Evolutionary conservation across 257 asterid species (phyloP), one percentile per base, ranked within the genome.

Genomic region (Plantago elongata): DNA sequence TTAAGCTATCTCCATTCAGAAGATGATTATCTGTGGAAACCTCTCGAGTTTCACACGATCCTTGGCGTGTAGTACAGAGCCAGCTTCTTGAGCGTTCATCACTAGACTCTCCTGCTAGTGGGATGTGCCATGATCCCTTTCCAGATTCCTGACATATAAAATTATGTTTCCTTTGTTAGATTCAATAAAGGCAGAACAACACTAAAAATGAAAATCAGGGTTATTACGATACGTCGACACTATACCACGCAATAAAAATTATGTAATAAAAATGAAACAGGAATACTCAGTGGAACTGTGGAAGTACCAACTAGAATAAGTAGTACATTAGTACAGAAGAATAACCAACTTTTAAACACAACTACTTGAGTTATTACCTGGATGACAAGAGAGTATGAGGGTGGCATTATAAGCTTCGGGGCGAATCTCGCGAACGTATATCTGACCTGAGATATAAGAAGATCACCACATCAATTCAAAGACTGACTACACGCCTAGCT

Each of bases 81-180:
- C 98, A 91, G 16, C 77, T 77, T 74, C 95, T 76, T 45, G 16
- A 71, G 51, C 83, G 65, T 78, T 86, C 95, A 13, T 84, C 84
- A 17, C 48, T 68, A n/a, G n/a, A 62, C 73, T 78, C 97, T 14
- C 78, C 83, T 47, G 84, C 82, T 58, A 84, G 13, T 45, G 98
- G 98, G 58, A 89, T 74, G 68, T 92, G 98, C 98, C 98, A 92
- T 0, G 88, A 84, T 49, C 96, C 94, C 1, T 74, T 81, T 70
- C 65, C 81, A 22, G 95, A 83, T 80, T 92, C 98, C 86, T 83
- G 81, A 62, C 52, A 66, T 29, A 69, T 3, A 10, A 60, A 7
- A 45, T 22, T 34, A 34, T 34, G 40, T 4, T 34, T 34, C 40
- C 40, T 3, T 34, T 34, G 13, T 34, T 14, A 12, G 30, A 7